phyloP scores from a whole-genome alignment of 805 yeast species.

The Maudiozyma saulgeensis region DNA sequence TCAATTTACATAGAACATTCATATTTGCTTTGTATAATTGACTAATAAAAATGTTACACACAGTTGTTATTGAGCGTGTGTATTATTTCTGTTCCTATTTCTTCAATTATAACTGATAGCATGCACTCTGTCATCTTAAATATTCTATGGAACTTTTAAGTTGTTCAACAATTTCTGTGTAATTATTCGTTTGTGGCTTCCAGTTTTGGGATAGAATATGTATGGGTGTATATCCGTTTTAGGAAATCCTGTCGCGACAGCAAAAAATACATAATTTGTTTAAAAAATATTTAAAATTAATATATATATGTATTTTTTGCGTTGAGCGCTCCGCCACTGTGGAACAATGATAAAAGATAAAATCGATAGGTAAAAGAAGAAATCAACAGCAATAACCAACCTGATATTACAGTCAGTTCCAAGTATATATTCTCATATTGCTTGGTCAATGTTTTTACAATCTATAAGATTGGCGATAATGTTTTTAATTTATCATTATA shows the following conservation, averaged over 20 bases:
- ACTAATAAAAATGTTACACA: no score
- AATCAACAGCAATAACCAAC: no score
- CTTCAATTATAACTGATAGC: not conserved
- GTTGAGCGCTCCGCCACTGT: not conserved
- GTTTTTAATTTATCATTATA: no score
- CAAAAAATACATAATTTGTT: not conserved
- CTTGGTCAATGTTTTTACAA: no score
- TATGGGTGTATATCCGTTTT: not conserved
- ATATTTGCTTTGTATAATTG: no score
- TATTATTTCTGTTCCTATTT: not conserved
- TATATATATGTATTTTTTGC: not conserved
- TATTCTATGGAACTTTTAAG: not conserved
- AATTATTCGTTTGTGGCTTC: not conserved
- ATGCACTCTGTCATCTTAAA: not conserved
- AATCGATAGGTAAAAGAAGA: no score
- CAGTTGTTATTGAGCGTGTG: no score
- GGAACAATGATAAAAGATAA: not conserved
- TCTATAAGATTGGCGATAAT: no score
- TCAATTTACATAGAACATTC: no score
- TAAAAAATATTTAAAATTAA: not conserved
- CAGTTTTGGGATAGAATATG: not conserved
- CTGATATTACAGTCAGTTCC: no score
- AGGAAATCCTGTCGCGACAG: constrained; percentile 1
- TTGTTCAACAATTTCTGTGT: not conserved
- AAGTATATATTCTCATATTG: no score